A percentile compares a stretch with the other conserved stretches of the same genome.
These are phyloP conservation scores for Blumeria hordei DNA, from an alignment of 2,329 filamentous ascomycete genomes.

Conservation along the genomic window DNA sequence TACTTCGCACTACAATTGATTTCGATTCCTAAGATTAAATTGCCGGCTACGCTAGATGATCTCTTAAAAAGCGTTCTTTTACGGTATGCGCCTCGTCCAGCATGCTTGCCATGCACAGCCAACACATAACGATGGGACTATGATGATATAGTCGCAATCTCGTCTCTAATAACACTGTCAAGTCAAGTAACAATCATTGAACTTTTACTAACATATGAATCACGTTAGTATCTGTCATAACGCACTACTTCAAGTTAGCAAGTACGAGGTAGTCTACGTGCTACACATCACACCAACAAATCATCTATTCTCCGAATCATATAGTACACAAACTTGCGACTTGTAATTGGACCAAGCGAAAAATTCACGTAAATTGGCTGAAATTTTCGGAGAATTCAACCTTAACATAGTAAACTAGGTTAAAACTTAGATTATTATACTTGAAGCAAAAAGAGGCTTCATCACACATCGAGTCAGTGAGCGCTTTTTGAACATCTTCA, in stretches of 20 bases:
- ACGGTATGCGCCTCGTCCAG: conserved; percentile 16
- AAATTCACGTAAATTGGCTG: no score
- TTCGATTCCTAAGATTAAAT: conserved; percentile 2
- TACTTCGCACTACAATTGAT: not conserved
- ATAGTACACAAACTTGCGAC: not conserved
- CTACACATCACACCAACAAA: conserved; percentile 14
- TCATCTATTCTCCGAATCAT: conserved; percentile 5
- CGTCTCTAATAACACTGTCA: conserved; percentile 11
- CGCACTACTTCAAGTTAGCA: conserved; percentile 8
- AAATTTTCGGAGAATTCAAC: no score
- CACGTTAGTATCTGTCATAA: conserved; percentile 10
- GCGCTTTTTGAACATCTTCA: not conserved
- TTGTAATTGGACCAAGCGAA: no score
- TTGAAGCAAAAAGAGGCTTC: no score
- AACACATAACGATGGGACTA: conserved; percentile 15
- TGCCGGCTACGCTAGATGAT: conserved; percentile 9
- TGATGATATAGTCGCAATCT: conserved; percentile 9
- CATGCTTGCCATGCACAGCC: conserved; percentile 14
- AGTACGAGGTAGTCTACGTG: conserved; percentile 9
- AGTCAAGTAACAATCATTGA: conserved; percentile 8
- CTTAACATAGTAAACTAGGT: no score
- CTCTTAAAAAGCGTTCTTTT: conserved; percentile 11
- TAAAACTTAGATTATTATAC: no score
- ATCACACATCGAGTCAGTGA: not conserved
- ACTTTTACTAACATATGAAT: conserved; percentile 13